phyloP scores from a whole-genome alignment of 352 stramenopile species.

The Globisporangium apiculatum region DNA sequence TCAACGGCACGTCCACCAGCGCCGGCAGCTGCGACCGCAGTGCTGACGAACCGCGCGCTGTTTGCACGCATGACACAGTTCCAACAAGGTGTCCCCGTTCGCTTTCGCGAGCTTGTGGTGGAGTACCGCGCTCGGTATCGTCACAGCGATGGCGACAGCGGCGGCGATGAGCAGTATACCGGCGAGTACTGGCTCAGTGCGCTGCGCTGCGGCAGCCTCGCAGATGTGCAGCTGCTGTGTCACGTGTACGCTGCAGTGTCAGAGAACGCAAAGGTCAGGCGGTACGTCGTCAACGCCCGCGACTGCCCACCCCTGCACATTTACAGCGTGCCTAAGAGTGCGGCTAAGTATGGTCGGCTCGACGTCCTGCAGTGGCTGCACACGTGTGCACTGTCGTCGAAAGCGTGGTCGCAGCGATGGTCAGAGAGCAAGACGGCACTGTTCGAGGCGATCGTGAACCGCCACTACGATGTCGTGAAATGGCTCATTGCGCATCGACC shows the following conservation, averaged over 20 bases:
- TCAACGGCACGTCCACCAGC: no score
- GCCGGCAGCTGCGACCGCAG: not conserved
- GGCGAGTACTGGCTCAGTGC: not conserved
- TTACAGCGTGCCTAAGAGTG: not conserved
- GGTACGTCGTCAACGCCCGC: no score
- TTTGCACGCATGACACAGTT: not conserved
- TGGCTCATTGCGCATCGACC: not conserved
- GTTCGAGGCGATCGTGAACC: not conserved
- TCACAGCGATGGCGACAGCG: not conserved
- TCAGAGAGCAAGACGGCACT: not conserved
- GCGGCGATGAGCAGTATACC: not conserved
- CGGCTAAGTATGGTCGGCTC: not conserved
- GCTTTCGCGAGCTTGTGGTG: not conserved
- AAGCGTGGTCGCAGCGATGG: not conserved
- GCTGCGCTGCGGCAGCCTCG: not conserved
- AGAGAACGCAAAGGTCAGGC: no score
- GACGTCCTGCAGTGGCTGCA: not conserved
- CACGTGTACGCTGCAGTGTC: no score
- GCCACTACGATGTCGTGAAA: not conserved
- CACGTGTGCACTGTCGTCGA: not conserved
- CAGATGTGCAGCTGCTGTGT: not conserved
- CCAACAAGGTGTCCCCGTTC: not conserved
- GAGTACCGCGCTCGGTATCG: not conserved
- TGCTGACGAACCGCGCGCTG: not conserved
- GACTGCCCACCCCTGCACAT: not conserved